phyloP scores from a whole-genome alignment of 768 basidiomycete species.

The Tephrocybe sp. region DNA sequence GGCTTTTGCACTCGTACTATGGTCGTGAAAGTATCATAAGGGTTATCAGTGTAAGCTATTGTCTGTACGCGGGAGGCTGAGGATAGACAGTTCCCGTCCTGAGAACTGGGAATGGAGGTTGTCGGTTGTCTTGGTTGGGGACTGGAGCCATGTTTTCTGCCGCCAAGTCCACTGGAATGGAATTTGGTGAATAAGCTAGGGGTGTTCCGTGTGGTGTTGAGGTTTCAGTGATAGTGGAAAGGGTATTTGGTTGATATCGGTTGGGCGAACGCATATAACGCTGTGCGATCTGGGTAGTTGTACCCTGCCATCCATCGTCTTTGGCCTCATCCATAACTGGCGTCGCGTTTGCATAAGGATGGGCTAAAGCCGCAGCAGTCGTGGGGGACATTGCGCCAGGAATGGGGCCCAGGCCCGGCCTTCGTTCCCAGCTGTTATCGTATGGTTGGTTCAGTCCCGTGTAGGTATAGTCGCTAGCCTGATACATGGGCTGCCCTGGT shows the following conservation, averaged over 20 bases:
- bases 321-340: not conserved
- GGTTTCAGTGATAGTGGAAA: conserved; percentile 22
- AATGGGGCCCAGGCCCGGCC: not conserved
- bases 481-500: conserved; percentile 1
- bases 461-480: conserved; percentile 4
- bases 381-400: conserved; percentile 13
- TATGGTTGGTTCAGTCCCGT: not conserved
- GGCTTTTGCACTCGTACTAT: not conserved
- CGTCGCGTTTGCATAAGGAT: conserved; percentile 6
- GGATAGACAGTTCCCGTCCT: not conserved
- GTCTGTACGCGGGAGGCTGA: conserved; percentile 8
- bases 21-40: not conserved
- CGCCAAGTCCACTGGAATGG: conserved; percentile 8
- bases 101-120: conserved; percentile 9
- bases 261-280: conserved; percentile 13
- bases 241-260: conserved; percentile 18
- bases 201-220: conserved; percentile 17
- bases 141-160: not conserved
- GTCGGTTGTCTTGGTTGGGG: not conserved
- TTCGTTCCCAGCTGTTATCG: conserved; percentile 5
- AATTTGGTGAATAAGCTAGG: conserved; percentile 14
- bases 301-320: conserved; percentile 15
- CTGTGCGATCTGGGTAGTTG: conserved; percentile 16
- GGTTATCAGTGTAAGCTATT: not conserved
- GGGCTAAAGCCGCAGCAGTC: conserved; percentile 7